Base-by-base conservation (phyloP, 2,329 filamentous ascomycete genomes). In the Rutstroemia sp. region DNA sequence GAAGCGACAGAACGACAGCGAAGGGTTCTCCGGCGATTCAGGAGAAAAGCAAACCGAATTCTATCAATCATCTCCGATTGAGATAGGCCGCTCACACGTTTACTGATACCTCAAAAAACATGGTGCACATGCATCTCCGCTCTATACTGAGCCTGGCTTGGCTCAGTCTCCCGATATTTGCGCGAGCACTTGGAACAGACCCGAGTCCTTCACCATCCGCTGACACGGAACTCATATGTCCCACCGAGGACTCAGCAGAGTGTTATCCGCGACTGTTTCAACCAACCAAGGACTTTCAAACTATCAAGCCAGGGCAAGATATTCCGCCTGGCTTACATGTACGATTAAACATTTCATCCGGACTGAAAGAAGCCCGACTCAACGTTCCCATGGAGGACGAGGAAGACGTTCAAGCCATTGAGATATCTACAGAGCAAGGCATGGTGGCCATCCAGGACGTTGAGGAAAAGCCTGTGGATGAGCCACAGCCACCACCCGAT, bases 211-310 rank as follows among this genome's bases (percentile, higher is more conserved):
- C 66, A 16, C 59, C 64, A 38, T 30, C 61, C 14, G 61, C 73
- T 57, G 71, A 77, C 36, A 65, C 70, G n/a, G 79, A 84, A 42
- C 71, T 87, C 54, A 86, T 88, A 68, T 88, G 85, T 62, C 82
- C 84, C 67, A 81, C 80, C 44, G 72, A 76, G 48, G 76, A 84
- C 63, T 72, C 75, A 0, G 70, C 75, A 47, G 83, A 86, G 57
- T 88, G 85, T 69, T 88, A 88, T 62, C 83, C 84, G 1, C 78
- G 76, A 48, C 60, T 84, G 2, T 88, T 88, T 59, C 74, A 79
- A 55, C 74, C 85, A 1, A 88, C 84, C 1, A 72, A 83, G 48
- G 77, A 86, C 56, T 88, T 88, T 61, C 83, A 86, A 67, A 65
- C 71, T 7, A 75, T 88, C 42, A 81, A 76, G 58, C 76, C 81